Evolutionary conservation across 2,329 filamentous ascomycete species (phyloP).

Genomic region (Coniochaeta pulveracea): DNA sequence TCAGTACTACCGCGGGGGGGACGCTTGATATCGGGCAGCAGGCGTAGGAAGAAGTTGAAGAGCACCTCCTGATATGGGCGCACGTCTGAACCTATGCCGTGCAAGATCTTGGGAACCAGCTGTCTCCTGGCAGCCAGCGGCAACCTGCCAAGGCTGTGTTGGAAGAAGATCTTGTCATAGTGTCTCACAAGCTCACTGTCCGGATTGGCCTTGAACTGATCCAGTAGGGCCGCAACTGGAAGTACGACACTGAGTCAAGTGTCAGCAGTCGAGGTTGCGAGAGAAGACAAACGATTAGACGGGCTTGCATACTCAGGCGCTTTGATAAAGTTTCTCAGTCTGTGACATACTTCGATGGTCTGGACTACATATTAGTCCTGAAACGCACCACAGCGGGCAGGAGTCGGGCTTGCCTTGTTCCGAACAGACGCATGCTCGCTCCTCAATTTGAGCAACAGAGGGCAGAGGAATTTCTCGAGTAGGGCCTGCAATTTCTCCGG

Average conservation of each 20-base stretch:
- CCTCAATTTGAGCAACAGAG: constrained; percentile 74
- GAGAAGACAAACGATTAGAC: constrained; percentile 2
- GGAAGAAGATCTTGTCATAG: constrained; percentile 80
- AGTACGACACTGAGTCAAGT: constrained; percentile 49
- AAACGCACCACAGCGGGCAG: neutral
- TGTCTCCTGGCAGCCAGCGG: constrained; percentile 51
- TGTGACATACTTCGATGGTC: constrained; percentile 38
- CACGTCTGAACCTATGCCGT: constrained; percentile 49
- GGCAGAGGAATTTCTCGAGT: constrained; percentile 67
- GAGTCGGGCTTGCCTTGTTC: constrained; percentile 46
- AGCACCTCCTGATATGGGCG: constrained; percentile 44
- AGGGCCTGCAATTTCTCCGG: constrained; percentile 73
- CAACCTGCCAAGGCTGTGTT: constrained; percentile 56
- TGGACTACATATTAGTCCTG: constrained; percentile 11
- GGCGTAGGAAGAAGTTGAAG: constrained; percentile 72
- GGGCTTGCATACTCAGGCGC: constrained; percentile 29
- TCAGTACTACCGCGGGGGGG: constrained; percentile 71
- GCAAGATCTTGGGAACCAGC: constrained; percentile 59
- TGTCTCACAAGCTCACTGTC: constrained; percentile 58
- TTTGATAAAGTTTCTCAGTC: constrained; percentile 43
- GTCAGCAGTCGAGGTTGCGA: constrained; percentile 4
- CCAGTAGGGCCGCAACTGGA: constrained; percentile 71
- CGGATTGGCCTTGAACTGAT: constrained; percentile 72
- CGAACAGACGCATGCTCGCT: constrained; percentile 74
- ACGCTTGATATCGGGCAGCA: constrained; percentile 59